Evolutionary conservation across 345 rosid species (phyloP).

Genomic region (Gossypium arboreum): DNA sequence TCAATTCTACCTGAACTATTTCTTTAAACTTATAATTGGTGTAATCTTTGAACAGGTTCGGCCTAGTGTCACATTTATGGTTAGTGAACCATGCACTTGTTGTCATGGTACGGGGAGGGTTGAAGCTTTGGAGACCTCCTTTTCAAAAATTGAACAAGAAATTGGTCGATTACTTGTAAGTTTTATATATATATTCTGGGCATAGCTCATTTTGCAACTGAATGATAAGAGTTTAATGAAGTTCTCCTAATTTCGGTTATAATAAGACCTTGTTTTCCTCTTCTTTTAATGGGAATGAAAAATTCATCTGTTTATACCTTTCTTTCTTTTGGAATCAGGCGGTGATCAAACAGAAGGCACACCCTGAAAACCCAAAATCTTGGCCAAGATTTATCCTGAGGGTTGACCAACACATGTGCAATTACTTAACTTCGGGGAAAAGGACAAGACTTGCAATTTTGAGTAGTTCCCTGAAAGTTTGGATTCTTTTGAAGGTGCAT

Average conservation of each 20-base stretch:
- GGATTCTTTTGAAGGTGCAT: constrained; percentile 87
- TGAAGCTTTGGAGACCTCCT: constrained; percentile 92
- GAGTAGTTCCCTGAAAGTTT: constrained; percentile 91
- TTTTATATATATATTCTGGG: constrained; percentile 7
- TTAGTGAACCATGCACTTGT: constrained; percentile 89
- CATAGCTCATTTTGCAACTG: background rate
- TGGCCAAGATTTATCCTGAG: constrained; percentile 84
- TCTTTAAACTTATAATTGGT: background rate
- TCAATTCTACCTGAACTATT: background rate
- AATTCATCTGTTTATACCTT: background rate
- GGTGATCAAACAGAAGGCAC: constrained; percentile 48
- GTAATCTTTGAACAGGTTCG: constrained; percentile 64
- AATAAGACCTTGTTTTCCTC: background rate
- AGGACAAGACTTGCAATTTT: constrained; percentile 75
- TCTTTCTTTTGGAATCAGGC: constrained; percentile 42
- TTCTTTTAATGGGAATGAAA: background rate
- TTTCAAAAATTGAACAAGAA: constrained; percentile 93
- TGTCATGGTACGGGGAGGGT: constrained; percentile 97
- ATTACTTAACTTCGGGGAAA: constrained; percentile 78
- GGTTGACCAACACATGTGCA: constrained; percentile 84
- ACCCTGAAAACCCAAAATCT: constrained; percentile 67
- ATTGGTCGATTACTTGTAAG: constrained; percentile 84
- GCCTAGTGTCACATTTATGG: constrained; percentile 93
- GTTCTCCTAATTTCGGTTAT: background rate
- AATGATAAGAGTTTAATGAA: background rate